Evolutionary conservation across 1,139 yeast species (phyloP), one percentile per base, ranked within the genome.

Genomic region (Saccharomyces uvarum): DNA sequence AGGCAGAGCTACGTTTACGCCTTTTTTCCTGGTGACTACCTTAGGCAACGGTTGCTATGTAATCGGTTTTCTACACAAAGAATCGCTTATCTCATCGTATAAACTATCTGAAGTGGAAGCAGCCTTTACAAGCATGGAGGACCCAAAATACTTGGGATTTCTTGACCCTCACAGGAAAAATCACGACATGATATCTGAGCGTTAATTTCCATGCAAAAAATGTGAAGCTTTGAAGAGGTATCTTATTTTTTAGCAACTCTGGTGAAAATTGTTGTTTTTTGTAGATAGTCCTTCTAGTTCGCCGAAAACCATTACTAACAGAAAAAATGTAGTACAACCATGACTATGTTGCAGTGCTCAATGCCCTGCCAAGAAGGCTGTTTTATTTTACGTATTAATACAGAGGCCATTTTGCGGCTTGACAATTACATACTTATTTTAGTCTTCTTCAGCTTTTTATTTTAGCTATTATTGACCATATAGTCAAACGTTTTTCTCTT

Each of bases 11-110:
- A 38, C n/a, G 6, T 46, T 47, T 44, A 41, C 31, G 9, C 58
- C 58, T 2, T 33, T 61, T 29, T 59, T 59, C 44, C n/a, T 52
- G 2, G 49, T 61, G 14, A 54, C 55, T 24, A 59, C 61, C 9
- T 29, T 31, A 27, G 47, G 49, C 32, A 56, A 56, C 28, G 63
- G 63, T 2, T 50, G 54, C 28, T 60, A 56, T 50, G 26, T 47
- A 19, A 38, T 61, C 1, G 51, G 61, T 2, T 14, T 48, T 11
- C 5, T 29, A n/a, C 16, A 28, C n/a, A 27, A 48, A 16, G 44
- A 38, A 6, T 11, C 44, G 16, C 26, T 7, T 38, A 38, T 38
- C n/a, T 38, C 44, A 38, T 16, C 16, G 13, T 16, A 2, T 38
- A 38, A 9, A 7, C n/a, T 11, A 38, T 38, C 44, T 1, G n/a